These are phyloP conservation scores for Aspergillus fijiensis DNA, from an alignment of 2,329 filamentous ascomycete genomes.

Conservation along the genomic window DNA sequence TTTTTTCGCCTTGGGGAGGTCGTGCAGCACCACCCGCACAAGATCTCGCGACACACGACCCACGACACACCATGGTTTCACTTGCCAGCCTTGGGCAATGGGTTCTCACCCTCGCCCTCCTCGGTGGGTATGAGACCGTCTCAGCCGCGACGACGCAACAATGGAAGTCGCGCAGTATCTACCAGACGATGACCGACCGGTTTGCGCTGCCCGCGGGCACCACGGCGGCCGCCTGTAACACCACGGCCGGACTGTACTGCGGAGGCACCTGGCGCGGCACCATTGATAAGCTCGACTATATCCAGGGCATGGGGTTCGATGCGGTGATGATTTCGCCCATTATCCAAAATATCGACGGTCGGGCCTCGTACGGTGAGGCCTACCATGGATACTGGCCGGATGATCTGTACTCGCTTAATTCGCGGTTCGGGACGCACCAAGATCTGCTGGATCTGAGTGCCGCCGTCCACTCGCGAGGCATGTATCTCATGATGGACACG, in stretches of 20 bases:
- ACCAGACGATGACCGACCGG: conserved; percentile 50
- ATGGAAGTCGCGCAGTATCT: conserved; percentile 47
- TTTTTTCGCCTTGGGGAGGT: background rate
- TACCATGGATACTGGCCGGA: conserved; percentile 55
- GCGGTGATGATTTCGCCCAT: conserved; percentile 49
- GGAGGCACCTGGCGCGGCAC: conserved; percentile 54
- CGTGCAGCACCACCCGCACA: background rate
- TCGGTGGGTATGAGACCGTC: conserved; percentile 1
- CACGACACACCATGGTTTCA: conserved; percentile 1
- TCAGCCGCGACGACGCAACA: conserved; percentile 27
- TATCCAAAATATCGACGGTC: conserved; percentile 39
- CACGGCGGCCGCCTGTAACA: conserved; percentile 32
- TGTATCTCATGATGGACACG: conserved; percentile 55
- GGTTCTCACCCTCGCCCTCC: conserved; percentile 1
- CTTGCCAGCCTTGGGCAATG: background rate
- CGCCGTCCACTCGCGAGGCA: conserved; percentile 48
- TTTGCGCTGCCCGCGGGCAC: conserved; percentile 46
- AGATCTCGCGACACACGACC: no score
- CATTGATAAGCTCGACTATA: conserved; percentile 52
- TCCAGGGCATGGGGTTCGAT: conserved; percentile 51
- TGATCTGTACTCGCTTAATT: conserved; percentile 50
- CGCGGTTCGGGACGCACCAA: conserved; percentile 49
- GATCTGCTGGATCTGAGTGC: conserved; percentile 49
- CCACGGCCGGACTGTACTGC: conserved; percentile 43
- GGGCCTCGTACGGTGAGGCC: conserved; percentile 44